These are phyloP conservation scores for Fusarium agapanthi DNA, from an alignment of 2,329 filamentous ascomycete genomes.

Conservation along the genomic window DNA sequence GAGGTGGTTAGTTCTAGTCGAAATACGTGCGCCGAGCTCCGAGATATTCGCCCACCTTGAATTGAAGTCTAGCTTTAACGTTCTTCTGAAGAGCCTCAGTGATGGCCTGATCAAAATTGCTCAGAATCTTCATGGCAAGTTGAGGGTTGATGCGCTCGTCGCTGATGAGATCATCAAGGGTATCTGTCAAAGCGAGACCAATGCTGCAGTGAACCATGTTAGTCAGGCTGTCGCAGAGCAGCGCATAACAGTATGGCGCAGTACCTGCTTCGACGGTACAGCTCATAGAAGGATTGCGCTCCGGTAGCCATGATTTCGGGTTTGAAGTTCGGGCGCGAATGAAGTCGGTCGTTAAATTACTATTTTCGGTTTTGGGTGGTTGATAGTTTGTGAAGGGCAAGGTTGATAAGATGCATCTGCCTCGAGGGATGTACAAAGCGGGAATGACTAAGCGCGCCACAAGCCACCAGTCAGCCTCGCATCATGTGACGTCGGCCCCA, in stretches of 20 bases:
- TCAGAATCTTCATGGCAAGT: slow-evolving; percentile 97
- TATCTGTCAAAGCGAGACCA: slow-evolving; percentile 92
- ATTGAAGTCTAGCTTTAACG: slow-evolving; percentile 88
- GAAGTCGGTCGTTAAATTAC: not conserved
- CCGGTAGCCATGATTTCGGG: slow-evolving; percentile 55
- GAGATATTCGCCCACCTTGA: slow-evolving; percentile 76
- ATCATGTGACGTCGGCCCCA: slow-evolving; percentile 50
- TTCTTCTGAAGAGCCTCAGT: slow-evolving; percentile 91
- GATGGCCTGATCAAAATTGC: slow-evolving; percentile 93
- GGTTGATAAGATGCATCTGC: slow-evolving; percentile 21
- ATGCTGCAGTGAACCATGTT: slow-evolving; percentile 67
- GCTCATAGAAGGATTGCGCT: slow-evolving; percentile 80
- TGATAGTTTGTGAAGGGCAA: slow-evolving; percentile 22
- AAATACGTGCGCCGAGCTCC: not conserved
- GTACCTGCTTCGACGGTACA: slow-evolving; percentile 98
- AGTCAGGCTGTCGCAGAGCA: slow-evolving; percentile 45
- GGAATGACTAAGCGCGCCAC: slow-evolving; percentile 40
- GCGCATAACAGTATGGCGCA: slow-evolving; percentile 41
- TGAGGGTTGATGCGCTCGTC: slow-evolving; percentile 96
- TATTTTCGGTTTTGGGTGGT: not conserved
- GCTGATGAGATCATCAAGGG: slow-evolving; percentile 95
- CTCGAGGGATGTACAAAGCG: slow-evolving; percentile 13
- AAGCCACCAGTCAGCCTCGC: slow-evolving; percentile 32
- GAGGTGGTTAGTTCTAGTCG: not conserved
- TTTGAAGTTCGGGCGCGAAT: not conserved